Evolutionary conservation across 345 rosid species (phyloP).

Genomic region (Trapa bicornis): DNA sequence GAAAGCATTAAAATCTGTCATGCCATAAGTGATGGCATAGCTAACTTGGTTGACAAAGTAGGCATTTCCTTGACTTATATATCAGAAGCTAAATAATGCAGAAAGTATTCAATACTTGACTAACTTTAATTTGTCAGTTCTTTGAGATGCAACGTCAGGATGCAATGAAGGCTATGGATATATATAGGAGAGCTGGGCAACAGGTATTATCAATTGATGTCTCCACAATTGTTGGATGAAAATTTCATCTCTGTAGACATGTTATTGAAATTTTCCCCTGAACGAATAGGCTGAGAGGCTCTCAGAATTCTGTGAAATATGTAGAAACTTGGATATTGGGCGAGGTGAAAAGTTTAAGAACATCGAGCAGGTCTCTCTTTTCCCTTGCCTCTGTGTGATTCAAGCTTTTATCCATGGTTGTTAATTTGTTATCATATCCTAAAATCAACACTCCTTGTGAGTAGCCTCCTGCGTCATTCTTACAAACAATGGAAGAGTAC

Average conservation of each 20-base stretch:
- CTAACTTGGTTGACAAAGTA: conserved; percentile 95
- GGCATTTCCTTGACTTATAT: conserved; percentile 4
- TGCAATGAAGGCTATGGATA: conserved; percentile 70
- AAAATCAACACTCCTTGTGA: conserved; percentile 12
- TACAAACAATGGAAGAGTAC: conserved; percentile 98
- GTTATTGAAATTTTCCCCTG: conserved; percentile 2
- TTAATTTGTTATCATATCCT: not conserved
- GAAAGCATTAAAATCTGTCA: conserved; percentile 86
- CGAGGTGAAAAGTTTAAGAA: conserved; percentile 70
- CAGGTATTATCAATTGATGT: conserved; percentile 41
- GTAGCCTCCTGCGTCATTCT: conserved; percentile 87
- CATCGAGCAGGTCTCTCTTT: conserved; percentile 76
- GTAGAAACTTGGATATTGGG: conserved; percentile 75
- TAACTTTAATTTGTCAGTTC: conserved; percentile 42
- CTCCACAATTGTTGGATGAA: not conserved
- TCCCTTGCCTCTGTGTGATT: conserved; percentile 5
- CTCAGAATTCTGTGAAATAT: conserved; percentile 88
- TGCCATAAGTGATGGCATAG: conserved; percentile 74
- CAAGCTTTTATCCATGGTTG: not conserved
- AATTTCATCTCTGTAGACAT: not conserved
- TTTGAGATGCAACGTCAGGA: conserved; percentile 90
- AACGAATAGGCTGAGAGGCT: conserved; percentile 70
- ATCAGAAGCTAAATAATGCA: conserved; percentile 11
- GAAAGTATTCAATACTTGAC: conserved; percentile 11
- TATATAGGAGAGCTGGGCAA: conserved; percentile 76